phyloP scores from a whole-genome alignment of 805 yeast genomes.

The Schwanniomyces occidentalis region DNA sequence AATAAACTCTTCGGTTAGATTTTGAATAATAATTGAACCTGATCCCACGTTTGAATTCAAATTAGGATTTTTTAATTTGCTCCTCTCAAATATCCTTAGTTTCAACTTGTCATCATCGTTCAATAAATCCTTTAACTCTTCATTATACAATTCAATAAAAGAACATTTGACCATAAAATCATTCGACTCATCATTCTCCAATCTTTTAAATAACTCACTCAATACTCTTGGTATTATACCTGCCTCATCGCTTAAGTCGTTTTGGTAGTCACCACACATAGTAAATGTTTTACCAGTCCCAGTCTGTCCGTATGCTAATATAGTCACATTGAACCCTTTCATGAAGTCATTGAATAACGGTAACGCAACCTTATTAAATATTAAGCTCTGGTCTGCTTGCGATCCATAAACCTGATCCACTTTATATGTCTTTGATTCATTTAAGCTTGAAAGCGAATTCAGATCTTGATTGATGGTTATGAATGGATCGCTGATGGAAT shows the following conservation, averaged over 20 bases:
- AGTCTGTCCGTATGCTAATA: constrained; percentile 80
- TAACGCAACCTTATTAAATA: constrained; percentile 68
- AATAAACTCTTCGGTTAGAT: constrained; percentile 61
- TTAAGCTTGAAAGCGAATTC: constrained; percentile 16
- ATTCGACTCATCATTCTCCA: constrained; percentile 18
- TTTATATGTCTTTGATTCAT: constrained; percentile 52
- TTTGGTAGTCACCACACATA: constrained; percentile 52
- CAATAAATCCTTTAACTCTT: constrained; percentile 75
- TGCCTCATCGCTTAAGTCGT: constrained; percentile 28
- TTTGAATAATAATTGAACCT: constrained; percentile 53
- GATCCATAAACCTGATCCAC: constrained; percentile 86
- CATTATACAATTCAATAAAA: constrained; percentile 84
- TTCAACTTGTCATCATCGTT: constrained; percentile 42
- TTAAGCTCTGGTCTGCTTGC: constrained; percentile 65
- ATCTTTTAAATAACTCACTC: constrained; percentile 48
- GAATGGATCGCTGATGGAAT: constrained; percentile 23
- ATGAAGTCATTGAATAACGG: constrained; percentile 72
- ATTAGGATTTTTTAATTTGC: constrained; percentile 6
- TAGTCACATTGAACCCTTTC: constrained; percentile 66
- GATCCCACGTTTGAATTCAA: constrained; percentile 9
- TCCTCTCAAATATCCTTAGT: constrained; percentile 41
- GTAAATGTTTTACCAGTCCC: constrained; percentile 87
- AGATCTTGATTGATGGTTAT: constrained; percentile 30
- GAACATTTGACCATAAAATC: constrained; percentile 76
- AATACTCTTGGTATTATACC: constrained; percentile 62